Conservation (phyloP, 2,329 filamentous ascomycete species). For the Neopestalotiopsis sp. region DNA sequence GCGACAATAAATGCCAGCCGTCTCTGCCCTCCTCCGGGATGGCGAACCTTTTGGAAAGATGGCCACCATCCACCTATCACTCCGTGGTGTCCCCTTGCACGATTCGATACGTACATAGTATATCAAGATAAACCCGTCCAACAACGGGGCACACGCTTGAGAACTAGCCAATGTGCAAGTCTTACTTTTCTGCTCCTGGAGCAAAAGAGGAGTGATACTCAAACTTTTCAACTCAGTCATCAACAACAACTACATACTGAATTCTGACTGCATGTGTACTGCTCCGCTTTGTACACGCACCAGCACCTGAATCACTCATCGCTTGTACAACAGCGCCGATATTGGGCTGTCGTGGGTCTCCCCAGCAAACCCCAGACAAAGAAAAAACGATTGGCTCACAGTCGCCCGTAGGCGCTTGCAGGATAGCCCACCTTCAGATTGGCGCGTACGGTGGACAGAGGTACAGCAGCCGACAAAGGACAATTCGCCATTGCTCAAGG, state of each 20-base stretch:
- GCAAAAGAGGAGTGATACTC: slow-evolving; percentile 12
- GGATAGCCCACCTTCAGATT: slow-evolving; percentile 21
- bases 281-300: background rate
- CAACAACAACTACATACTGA: background rate
- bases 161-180: slow-evolving; percentile 16
- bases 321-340: background rate
- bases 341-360: slow-evolving; percentile 4
- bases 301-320: background rate
- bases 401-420: slow-evolving; percentile 33
- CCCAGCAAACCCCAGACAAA: slow-evolving; percentile 22
- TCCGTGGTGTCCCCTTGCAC: slow-evolving; percentile 34
- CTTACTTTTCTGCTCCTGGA: background rate
- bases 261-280: background rate
- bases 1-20: slow-evolving; percentile 21
- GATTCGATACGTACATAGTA: slow-evolving; percentile 7
- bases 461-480: slow-evolving; percentile 31
- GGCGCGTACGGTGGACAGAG: slow-evolving; percentile 25
- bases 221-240: background rate
- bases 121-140: slow-evolving; percentile 13
- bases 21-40: slow-evolving; percentile 22
- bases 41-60: slow-evolving; percentile 30
- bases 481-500: slow-evolving; percentile 22
- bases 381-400: slow-evolving; percentile 33
- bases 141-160: background rate
- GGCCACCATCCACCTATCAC: slow-evolving; percentile 31